phyloP scores from a whole-genome alignment of 129 eudicot species.

The Glebionis coronaria region DNA sequence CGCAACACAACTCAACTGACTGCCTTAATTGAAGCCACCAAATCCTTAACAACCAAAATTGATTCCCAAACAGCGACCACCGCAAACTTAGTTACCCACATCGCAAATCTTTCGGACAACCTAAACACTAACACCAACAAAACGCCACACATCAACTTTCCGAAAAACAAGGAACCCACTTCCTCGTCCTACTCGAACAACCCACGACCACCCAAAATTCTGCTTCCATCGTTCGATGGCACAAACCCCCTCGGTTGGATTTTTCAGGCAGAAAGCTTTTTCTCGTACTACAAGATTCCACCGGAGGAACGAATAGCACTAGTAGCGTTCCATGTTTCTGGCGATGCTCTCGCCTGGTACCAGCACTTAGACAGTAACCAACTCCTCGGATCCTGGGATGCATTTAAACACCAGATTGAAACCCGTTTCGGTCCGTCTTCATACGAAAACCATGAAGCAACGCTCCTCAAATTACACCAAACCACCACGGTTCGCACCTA shows the following conservation, averaged over 20 bases:
- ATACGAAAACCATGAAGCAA: too few species aligned
- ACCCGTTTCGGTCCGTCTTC: too few species aligned
- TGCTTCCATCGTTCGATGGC: neutral
- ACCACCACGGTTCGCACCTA: too few species aligned
- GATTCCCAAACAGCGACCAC: neutral
- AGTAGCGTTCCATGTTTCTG: neutral
- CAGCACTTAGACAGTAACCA: too few species aligned
- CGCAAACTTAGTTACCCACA: neutral
- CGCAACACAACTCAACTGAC: neutral
- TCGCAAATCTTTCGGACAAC: too few species aligned
- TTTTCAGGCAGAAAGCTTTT: neutral
- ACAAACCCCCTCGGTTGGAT: slow-evolving; percentile 7
- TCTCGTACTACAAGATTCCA: neutral
- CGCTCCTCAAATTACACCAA: too few species aligned
- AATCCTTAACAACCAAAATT: neutral
- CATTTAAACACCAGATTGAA: too few species aligned
- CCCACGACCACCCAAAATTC: neutral
- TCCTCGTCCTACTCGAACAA: neutral
- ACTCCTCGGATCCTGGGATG: too few species aligned
- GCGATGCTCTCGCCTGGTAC: neutral
- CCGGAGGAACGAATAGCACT: neutral
- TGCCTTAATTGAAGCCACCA: neutral
- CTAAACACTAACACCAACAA: too few species aligned
- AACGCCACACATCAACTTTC: too few species aligned
- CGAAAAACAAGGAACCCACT: too few species aligned